phyloP scores from a whole-genome alignment of 164 flowering plant species.

The Hamamelis virginiana region DNA sequence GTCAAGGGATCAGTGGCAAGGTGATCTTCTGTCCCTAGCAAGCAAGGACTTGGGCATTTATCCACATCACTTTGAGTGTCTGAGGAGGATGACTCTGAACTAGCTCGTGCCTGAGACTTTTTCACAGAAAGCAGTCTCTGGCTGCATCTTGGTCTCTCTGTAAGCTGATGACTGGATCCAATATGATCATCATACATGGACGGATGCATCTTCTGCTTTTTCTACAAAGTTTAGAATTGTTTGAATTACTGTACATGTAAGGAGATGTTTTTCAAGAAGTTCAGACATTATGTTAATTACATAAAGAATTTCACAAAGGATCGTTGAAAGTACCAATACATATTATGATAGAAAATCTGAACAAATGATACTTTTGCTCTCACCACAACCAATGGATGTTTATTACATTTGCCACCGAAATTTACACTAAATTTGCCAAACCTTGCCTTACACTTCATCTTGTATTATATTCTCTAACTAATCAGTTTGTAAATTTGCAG shows the following conservation, averaged over 20 bases:
- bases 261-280: background rate
- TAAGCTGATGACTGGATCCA: conserved; percentile 26
- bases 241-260: background rate
- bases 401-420: no score
- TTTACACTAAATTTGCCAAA: no score
- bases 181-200: conserved; percentile 62
- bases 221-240: conserved; percentile 35
- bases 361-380: no score
- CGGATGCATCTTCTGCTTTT: conserved; percentile 76
- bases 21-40: conserved; percentile 6
- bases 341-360: no score
- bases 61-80: conserved; percentile 21
- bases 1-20: conserved; percentile 18
- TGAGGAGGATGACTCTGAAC: conserved; percentile 26
- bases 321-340: no score
- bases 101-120: conserved; percentile 17
- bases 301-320: background rate
- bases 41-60: conserved; percentile 6
- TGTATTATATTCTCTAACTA: no score
- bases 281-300: background rate
- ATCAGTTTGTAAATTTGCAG: no score
- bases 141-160: conserved; percentile 46
- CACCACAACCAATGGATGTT: no score
- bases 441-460: no score
- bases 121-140: conserved; percentile 35